A percentile compares a stretch with the other conserved stretches of the same genome.
phyloP scores from a whole-genome alignment of 2,329 filamentous ascomycete genomes.

The Stemphylium lycopersici region DNA sequence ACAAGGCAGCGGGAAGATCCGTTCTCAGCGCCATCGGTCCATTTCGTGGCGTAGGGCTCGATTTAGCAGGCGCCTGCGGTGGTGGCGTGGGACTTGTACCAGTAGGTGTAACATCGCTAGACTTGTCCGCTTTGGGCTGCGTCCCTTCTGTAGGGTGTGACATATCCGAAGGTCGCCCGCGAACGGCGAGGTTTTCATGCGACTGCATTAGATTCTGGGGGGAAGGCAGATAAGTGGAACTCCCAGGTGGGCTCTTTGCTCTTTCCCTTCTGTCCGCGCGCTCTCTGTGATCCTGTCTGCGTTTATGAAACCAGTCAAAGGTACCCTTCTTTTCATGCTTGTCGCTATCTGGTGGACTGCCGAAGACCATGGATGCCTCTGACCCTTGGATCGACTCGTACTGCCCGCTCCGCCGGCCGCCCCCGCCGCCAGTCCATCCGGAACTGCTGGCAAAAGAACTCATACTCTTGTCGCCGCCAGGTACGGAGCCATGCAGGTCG shows the following conservation, averaged over 20 bases:
- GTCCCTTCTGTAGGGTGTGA: constrained; percentile 20
- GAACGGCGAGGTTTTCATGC: constrained; percentile 18
- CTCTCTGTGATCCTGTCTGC: constrained; percentile 65
- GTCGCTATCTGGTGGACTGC: constrained; percentile 38
- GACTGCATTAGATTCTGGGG: constrained; percentile 30
- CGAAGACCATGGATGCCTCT: constrained; percentile 41
- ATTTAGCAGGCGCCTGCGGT: not conserved
- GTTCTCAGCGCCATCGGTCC: constrained; percentile 6
- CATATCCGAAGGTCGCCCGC: constrained; percentile 39
- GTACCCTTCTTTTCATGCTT: constrained; percentile 63
- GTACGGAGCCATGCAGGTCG: constrained; percentile 45
- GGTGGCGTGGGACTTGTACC: constrained; percentile 17
- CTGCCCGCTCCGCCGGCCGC: constrained; percentile 42
- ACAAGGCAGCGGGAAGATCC: constrained; percentile 19
- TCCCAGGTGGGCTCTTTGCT: constrained; percentile 58
- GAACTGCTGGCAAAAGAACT: constrained; percentile 47
- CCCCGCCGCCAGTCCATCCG: constrained; percentile 33
- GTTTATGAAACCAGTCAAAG: constrained; percentile 69
- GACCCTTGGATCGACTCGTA: constrained; percentile 38
- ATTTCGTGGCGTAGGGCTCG: not conserved
- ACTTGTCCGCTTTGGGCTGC: constrained; percentile 16
- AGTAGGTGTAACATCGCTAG: constrained; percentile 30
- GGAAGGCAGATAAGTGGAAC: constrained; percentile 27
- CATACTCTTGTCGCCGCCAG: constrained; percentile 48
- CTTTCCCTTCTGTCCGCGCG: constrained; percentile 60